These are phyloP conservation scores for Xylaria nigripes DNA, from an alignment of 495 filamentous ascomycete species.

Conservation along the genomic window DNA sequence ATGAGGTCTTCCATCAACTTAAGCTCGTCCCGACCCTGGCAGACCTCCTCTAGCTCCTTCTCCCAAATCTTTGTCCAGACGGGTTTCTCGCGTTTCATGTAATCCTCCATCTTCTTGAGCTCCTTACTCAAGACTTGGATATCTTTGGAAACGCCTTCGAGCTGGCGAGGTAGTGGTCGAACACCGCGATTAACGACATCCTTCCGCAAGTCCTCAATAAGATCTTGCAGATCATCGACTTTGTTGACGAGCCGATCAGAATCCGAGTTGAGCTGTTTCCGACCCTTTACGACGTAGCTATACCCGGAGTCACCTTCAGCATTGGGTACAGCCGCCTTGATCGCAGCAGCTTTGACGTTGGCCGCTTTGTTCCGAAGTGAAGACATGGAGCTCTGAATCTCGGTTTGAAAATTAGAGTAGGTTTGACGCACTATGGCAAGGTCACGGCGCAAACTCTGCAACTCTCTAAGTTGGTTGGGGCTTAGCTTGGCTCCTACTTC, in stretches of 20 bases:
- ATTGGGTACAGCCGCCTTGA: slow-evolving; percentile 54
- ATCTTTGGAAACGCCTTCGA: slow-evolving; percentile 81
- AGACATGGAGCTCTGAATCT: slow-evolving; percentile 81
- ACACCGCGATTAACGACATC: slow-evolving; percentile 92
- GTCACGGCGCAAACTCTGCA: slow-evolving; percentile 80
- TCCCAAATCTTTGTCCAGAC: slow-evolving; percentile 99
- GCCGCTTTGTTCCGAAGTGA: slow-evolving; percentile 70
- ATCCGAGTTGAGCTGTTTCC: slow-evolving; percentile 73
- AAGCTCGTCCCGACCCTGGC: slow-evolving; percentile 86
- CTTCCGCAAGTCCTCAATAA: slow-evolving; percentile 94
- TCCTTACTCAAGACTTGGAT: slow-evolving; percentile 72
- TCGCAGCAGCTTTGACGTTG: slow-evolving; percentile 66
- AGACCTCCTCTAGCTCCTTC: slow-evolving; percentile 87
- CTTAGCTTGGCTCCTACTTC: slow-evolving; percentile 30
- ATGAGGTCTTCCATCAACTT: slow-evolving; percentile 91
- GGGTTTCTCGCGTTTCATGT: slow-evolving; percentile 82
- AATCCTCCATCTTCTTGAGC: slow-evolving; percentile 92
- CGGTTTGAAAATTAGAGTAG: slow-evolving; percentile 79
- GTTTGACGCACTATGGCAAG: slow-evolving; percentile 89
- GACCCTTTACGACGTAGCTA: slow-evolving; percentile 74
- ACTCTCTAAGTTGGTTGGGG: slow-evolving; percentile 55
- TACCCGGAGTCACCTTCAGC: slow-evolving; percentile 66
- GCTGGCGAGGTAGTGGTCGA: slow-evolving; percentile 80
- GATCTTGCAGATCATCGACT: slow-evolving; percentile 92
- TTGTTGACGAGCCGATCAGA: slow-evolving; percentile 80